Percentiles rank a stretch among this genome's conserved stretches.
These are phyloP conservation scores for Acanthamoeba quina DNA, from an alignment of 208 protist genomes.

Conservation along the genomic window DNA sequence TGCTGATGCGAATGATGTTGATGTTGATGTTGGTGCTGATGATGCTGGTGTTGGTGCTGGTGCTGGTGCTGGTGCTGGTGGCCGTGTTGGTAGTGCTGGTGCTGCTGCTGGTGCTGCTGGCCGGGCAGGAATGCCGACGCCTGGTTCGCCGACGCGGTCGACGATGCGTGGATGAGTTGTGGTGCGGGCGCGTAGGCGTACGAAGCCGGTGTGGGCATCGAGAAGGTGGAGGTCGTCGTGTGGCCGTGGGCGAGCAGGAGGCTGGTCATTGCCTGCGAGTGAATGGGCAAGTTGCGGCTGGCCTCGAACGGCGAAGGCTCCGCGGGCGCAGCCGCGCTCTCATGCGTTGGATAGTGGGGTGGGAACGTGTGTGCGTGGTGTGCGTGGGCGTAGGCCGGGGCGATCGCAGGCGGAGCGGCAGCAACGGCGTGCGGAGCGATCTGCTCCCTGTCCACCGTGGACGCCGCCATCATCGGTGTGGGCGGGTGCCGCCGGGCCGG, in stretches of 20 bases:
- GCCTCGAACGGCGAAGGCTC: slow-evolving; percentile 40
- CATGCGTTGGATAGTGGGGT: neutral
- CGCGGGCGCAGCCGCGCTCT: neutral
- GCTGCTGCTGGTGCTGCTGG: neutral
- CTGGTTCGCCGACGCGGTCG: neutral
- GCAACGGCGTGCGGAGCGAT: neutral
- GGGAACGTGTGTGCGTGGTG: neutral
- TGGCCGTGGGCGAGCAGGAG: neutral
- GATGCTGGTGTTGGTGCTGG: neutral
- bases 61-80: neutral
- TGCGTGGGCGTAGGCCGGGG: neutral
- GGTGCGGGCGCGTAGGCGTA: neutral
- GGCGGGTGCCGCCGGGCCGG: neutral
- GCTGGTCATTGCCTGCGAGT: neutral
- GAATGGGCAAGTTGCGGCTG: neutral
- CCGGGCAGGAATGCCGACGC: neutral
- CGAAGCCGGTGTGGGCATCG: neutral
- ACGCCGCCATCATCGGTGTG: too few species aligned
- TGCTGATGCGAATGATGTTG: too few species aligned
- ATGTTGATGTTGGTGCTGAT: too few species aligned
- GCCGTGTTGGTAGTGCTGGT: neutral
- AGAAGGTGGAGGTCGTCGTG: neutral
- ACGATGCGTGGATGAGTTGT: neutral
- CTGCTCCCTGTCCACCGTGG: neutral
- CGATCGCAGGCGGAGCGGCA: neutral